phyloP scores from a whole-genome alignment of 257 asterid species.

The Scutellaria baicalensis region DNA sequence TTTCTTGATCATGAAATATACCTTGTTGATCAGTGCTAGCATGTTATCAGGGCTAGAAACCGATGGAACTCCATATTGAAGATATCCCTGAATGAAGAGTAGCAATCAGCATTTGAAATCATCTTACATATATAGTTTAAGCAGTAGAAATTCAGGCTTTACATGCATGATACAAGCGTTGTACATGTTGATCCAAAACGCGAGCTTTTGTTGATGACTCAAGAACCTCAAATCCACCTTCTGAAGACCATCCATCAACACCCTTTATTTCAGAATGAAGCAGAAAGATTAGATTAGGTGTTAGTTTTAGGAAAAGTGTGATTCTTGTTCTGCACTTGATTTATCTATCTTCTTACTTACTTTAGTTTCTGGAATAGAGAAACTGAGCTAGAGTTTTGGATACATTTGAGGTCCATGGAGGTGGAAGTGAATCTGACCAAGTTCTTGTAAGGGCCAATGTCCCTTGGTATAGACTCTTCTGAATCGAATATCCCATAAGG shows the following conservation, averaged over 20 bases:
- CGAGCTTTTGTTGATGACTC: conserved; percentile 48
- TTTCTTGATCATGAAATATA: background rate
- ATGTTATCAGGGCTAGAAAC: conserved; percentile 57
- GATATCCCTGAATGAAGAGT: conserved; percentile 52
- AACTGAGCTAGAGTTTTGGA: conserved; percentile 54
- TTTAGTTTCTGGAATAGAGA: conserved; percentile 65
- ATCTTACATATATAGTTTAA: background rate
- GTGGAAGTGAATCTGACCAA: conserved; percentile 64
- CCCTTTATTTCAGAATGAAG: conserved; percentile 22
- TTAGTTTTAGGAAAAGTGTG: too few species aligned
- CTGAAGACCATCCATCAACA: conserved; percentile 54
- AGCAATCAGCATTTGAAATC: background rate
- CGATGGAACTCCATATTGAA: conserved; percentile 71
- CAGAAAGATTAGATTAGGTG: background rate
- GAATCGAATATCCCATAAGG: conserved; percentile 70
- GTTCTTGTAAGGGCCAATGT: conserved; percentile 83
- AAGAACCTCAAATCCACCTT: conserved; percentile 63
- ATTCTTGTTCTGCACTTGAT: background rate
- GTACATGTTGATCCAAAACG: conserved; percentile 58
- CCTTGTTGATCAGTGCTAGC: conserved; percentile 65
- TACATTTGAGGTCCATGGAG: conserved; percentile 70
- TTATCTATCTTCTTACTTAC: conserved; percentile 25
- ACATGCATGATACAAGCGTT: conserved; percentile 59
- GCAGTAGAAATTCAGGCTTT: background rate
- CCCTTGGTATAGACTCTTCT: conserved; percentile 60